phyloP scores from a whole-genome alignment of 768 basidiomycete genomes.

The Agaricus sinodeliciosus region DNA sequence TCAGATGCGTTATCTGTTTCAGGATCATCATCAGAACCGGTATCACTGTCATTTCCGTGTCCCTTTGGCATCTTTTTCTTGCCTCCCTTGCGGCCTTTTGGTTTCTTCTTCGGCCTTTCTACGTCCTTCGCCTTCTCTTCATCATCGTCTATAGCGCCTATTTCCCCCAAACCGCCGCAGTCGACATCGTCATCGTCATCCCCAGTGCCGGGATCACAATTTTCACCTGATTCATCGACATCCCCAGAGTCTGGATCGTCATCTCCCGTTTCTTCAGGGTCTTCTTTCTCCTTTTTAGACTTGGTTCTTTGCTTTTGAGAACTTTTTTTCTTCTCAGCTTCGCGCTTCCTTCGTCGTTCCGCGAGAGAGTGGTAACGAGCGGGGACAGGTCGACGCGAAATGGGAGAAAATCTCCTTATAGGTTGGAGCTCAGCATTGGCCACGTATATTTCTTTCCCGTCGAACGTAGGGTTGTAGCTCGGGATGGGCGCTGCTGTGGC shows the following conservation, averaged over 20 bases:
- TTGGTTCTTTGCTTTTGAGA: background rate
- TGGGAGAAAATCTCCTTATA: background rate
- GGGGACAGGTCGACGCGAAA: background rate
- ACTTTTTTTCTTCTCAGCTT: background rate
- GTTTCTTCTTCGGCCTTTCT: background rate
- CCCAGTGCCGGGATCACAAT: background rate
- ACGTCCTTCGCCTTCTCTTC: background rate
- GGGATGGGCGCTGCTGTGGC: background rate
- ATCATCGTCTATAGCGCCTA: background rate
- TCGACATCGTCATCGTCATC: background rate
- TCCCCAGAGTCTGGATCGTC: slow-evolving; percentile 5
- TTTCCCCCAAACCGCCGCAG: background rate
- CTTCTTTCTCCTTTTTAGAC: background rate
- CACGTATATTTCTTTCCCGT: background rate
- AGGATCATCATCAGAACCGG: background rate
- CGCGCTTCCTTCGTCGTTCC: background rate
- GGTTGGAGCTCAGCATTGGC: slow-evolving; percentile 3
- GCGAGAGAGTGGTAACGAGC: background rate
- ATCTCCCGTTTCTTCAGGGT: slow-evolving; percentile 1
- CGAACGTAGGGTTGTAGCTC: background rate
- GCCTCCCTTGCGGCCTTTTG: background rate
- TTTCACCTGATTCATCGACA: background rate
- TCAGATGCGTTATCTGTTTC: slow-evolving; percentile 1
- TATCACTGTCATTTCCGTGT: background rate
- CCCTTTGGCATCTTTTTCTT: background rate